These are phyloP conservation scores for Linnemannia exigua DNA, from an alignment of 192 early-diverging fungal genomes.

Conservation along the genomic window DNA sequence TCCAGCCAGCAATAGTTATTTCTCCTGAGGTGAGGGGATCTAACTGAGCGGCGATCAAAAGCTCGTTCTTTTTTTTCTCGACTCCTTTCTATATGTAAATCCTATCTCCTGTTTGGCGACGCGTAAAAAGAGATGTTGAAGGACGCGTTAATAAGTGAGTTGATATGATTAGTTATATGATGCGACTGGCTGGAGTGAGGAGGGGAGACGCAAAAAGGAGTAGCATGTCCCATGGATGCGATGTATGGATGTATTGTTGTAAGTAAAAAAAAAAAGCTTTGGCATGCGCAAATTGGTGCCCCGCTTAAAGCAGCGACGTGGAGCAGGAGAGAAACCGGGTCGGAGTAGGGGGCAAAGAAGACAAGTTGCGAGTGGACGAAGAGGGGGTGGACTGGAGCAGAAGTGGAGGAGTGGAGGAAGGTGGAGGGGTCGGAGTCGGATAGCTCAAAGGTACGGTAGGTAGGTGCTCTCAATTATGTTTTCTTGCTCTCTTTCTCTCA, in stretches of 20 bases:
- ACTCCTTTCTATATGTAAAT: slow-evolving; percentile 11
- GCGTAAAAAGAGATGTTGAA: background rate
- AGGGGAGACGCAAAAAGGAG: background rate
- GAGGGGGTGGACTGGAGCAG: background rate
- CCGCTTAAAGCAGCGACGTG: slow-evolving; percentile 7
- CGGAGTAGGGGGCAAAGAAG: background rate
- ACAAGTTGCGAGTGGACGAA: background rate
- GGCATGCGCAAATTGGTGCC: slow-evolving; percentile 2
- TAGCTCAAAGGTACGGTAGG: background rate
- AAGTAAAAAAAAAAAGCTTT: background rate
- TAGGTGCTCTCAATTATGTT: slow-evolving; percentile 4
- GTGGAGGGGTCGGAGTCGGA: slow-evolving; percentile 4
- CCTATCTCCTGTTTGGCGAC: slow-evolving; percentile 1
- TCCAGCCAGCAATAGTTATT: slow-evolving; percentile 26
- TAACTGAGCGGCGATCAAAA: slow-evolving; percentile 31
- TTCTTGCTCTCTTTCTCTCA: too few species aligned
- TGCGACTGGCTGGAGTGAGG: background rate
- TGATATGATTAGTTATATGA: background rate
- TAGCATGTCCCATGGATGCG: background rate
- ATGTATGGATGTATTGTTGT: background rate
- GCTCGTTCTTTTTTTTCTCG: slow-evolving; percentile 8
- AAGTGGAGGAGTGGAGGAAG: too few species aligned
- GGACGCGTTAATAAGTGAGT: background rate
- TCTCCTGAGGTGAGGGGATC: slow-evolving; percentile 8
- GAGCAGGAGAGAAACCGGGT: slow-evolving; percentile 16